Evolutionary conservation across 768 basidiomycete species (phyloP), one percentile per base, ranked within the genome.

Genomic region (Russula brevipes): DNA sequence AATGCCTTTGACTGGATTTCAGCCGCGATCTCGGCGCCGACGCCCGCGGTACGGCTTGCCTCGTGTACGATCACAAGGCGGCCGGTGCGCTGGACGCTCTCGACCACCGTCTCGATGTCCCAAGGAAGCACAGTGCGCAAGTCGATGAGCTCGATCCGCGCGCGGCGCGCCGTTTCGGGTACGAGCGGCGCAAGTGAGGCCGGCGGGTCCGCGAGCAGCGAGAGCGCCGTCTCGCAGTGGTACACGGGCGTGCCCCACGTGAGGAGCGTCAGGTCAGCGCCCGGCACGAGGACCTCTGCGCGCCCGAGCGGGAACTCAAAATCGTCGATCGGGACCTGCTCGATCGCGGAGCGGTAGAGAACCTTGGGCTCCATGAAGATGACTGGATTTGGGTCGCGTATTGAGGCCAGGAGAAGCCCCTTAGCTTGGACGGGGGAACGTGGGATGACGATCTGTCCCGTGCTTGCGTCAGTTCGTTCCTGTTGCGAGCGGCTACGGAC

Each of bases 291-390:
- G 8, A 81, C 81, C 70, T 98, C 94, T 5, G 92, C 91, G 65
- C 84, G 81, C 12, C 85, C 86, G 4, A 98, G 80, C 0, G 94
- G 92, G n/a, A 98, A 79, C 58, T 82, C 78, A 70, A 80, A 98
- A 72, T 96, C 94, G 70, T 91, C 90, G 39, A 87, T 79, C 0
- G 94, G 94, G 14, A 97, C 95, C 75, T 97, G 92, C 72, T 98
- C 94, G 44, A 95, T 88, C 69, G 94, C 85, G 50, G 94, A 94
- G 54, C 94, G 87, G 72, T 98, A 98, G 14, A 98, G 77, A 60
- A 96, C 83, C 77, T 98, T 87, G 50, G 94, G 94, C 73, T 98
- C 94, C 87, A 98, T 91, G 74, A 98, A 92, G 49, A 98, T 84
- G 14, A 94, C 90, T 0, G 95, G 95, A 70, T 95, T 95, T 0